Evolutionary conservation across 768 basidiomycete species (phyloP), one percentile per base, ranked within the genome.

Genomic region (Porpolomopsis calyptriformis): DNA sequence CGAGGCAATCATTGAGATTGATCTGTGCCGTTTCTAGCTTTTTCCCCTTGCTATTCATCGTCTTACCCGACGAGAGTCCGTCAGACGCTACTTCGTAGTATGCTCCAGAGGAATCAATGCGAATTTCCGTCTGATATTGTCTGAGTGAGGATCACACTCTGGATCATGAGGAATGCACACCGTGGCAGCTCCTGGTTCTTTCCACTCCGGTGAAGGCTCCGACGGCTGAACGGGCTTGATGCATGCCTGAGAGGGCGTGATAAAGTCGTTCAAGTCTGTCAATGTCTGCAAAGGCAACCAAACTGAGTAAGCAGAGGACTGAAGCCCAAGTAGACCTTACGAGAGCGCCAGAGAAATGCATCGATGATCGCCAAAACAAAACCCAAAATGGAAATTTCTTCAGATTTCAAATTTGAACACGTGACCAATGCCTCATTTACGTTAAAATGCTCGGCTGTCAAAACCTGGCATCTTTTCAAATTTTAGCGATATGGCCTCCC

Each of bases 181-280:
- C 44, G 64, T 56, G 24, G 67, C 66, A 44, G 63, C 60, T 16
- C 65, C 69, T 7, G 61, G 46, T 49, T 61, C 60, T 46, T 55
- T 62, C 46, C 55, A 57, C 33, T 63, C 49, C 2, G 52, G 43
- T 8, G 54, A 57, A 6, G 53, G 57, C 53, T 72, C 67, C 4
- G 57, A 47, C 49, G 74, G 61, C 67, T 74, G 61, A 19, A 98
- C 90, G 0, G 96, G 94, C 58, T 97, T 96, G 65, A 98, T 97
- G 64, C 96, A 99, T 16, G 86, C 86, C 65, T 97, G 94, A 1
- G 91, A 85, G 1, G 96, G 96, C 0, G 89, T 85, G 35, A 99
- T 88, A 62, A 92, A 99, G 64, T 98, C 96, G 61, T 97, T 97
- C 41, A 98, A 74, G 64, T 94, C 93, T 16, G 89, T 90, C 39